Conservation (phyloP, 192 early-diverging fungal species). For the Diversispora epigaea region DNA sequence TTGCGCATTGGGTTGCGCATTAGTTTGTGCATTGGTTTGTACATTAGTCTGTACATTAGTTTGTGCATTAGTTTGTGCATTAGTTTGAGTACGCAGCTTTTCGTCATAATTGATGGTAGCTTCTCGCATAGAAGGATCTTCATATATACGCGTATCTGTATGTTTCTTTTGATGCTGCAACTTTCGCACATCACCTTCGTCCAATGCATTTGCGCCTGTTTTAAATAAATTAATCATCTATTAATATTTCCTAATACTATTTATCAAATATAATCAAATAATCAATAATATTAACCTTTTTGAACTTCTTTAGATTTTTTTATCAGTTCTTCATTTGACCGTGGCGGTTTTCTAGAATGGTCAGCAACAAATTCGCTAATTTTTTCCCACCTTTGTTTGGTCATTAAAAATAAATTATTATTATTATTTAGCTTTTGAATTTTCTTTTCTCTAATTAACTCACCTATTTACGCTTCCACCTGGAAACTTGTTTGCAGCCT, state of each 20-base stretch:
- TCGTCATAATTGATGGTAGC: conserved; percentile 55
- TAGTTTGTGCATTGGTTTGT: background rate
- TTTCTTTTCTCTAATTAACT: background rate
- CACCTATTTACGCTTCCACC: conserved; percentile 67
- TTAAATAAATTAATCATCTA: conserved; percentile 1
- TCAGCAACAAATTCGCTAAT: conserved; percentile 76
- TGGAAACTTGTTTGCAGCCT: conserved; percentile 78
- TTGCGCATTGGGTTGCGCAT: too few species aligned
- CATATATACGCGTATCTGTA: conserved; percentile 35
- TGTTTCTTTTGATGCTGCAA: conserved; percentile 43
- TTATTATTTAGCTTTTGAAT: too few species aligned
- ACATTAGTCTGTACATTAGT: background rate
- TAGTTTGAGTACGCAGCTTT: background rate
- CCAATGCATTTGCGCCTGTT: conserved; percentile 35
- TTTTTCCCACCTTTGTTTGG: conserved; percentile 63
- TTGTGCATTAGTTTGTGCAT: background rate
- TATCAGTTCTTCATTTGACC: conserved; percentile 70
- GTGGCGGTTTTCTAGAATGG: conserved; percentile 62
- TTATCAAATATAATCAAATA: background rate
- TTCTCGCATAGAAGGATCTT: conserved; percentile 35
- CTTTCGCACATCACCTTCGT: conserved; percentile 42
- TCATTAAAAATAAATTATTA: background rate
- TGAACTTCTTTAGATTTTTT: conserved; percentile 68
- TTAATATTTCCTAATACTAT: conserved; percentile 14
- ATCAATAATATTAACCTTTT: conserved; percentile 41